A percentile compares a stretch with the other conserved stretches of the same genome.
These are phyloP conservation scores for Apodospora peruviana DNA, from an alignment of 495 filamentous ascomycete genomes.

Conservation along the genomic window DNA sequence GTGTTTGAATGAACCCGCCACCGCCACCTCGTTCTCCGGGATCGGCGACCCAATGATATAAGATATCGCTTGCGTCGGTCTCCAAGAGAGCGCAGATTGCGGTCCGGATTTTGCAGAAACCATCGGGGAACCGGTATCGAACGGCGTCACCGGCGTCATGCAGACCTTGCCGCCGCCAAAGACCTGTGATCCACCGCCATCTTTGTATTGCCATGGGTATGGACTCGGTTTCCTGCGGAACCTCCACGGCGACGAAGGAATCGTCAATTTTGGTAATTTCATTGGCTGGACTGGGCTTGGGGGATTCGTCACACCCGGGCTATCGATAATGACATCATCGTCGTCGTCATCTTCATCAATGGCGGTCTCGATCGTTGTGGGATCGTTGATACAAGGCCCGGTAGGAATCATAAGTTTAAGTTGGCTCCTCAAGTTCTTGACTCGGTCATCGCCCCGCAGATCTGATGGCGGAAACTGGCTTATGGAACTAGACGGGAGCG, in stretches of 20 bases:
- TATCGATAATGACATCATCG: conserved; percentile 15
- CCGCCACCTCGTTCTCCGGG: not conserved
- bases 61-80: not conserved
- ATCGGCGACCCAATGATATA: not conserved
- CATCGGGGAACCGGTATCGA: conserved; percentile 6
- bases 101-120: not conserved
- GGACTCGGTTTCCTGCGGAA: conserved; percentile 15
- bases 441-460: no score
- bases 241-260: conserved; percentile 16
- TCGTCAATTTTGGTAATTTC: conserved; percentile 7
- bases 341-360: conserved; percentile 13
- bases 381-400: conserved; percentile 4
- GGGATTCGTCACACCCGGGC: not conserved
- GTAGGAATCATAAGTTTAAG: conserved; percentile 2
- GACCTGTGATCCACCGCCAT: conserved; percentile 11
- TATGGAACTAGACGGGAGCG: not conserved
- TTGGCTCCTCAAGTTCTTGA: not conserved
- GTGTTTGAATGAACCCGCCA: not conserved
- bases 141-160: conserved; percentile 27
- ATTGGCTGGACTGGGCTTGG: not conserved
- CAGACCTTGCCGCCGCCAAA: conserved; percentile 18
- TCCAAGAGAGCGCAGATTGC: conserved; percentile 2
- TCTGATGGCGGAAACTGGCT: not conserved
- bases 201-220: conserved; percentile 12
- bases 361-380: conserved; percentile 10